Evolutionary conservation across 1,284 basidiomycete genomes (phyloP), one percentile per base, ranked within the genome.

Genomic region (Stygiomarasmius scandens): DNA sequence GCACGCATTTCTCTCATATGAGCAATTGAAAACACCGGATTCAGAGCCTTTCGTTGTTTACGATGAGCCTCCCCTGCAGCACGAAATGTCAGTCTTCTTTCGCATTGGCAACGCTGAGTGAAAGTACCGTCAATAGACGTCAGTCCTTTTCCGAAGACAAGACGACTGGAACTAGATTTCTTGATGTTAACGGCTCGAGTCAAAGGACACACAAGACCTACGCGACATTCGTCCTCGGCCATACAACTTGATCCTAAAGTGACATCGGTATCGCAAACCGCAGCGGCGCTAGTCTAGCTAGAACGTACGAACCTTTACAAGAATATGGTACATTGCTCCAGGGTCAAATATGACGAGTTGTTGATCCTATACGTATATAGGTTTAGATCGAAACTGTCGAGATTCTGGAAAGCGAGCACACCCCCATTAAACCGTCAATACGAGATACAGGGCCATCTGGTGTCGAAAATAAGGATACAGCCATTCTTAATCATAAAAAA

Each of bases 31-130:
- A 77, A 77, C 1, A 73, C 73, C 0, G 75, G 74, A 43, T 71
- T 76, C 3, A 77, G 67, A 62, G 77, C 69, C 56, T 74, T 74
- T 16, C 72, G 66, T 54, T 75, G 72, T 46, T 66, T 70, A 46
- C 63, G 66, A 57, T 75, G 73, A 22, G 69, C 69, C 14, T 72
- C 66, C 0, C 71, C 74, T 22, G 11, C 29, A n/a, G 48, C 29
- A 38, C 34, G 25, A n/a, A n/a, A n/a, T n/a, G n/a, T n/a, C n/a
- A n/a, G n/a, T n/a, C n/a, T n/a, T n/a, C n/a, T n/a, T n/a, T n/a
- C n/a, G n/a, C n/a, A n/a, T n/a, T n/a, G n/a, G n/a, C n/a, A n/a
- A n/a, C n/a, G n/a, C n/a, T n/a, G n/a, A n/a, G n/a, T n/a, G n/a
- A 32, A 32, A 12, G 5, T 32, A 32, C 29, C 29, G 29, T 32